Base-by-base conservation (phyloP, 768 basidiomycete species). In the Paxillus ammoniavirescens region DNA sequence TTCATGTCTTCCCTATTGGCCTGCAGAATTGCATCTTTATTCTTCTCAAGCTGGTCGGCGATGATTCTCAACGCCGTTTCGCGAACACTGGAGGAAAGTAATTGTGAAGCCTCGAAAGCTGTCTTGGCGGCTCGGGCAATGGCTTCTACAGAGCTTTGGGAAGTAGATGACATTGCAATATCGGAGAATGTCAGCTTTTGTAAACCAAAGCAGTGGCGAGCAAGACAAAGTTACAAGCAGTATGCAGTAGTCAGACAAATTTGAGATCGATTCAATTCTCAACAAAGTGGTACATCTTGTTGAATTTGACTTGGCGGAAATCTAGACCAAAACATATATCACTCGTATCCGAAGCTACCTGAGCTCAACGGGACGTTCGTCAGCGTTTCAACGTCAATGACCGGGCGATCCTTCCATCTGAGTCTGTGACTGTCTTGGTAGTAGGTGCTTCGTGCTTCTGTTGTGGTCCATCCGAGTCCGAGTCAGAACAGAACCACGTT, bases 51-150 rank as follows among this genome's bases (percentile, higher is more conserved):
- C 46, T 87, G 82, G 36, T 75, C 72, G 30, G 80, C 77, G 56
- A 98, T 91, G 50, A 79, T 77, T 52, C 80, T 71, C 2, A 99
- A 77, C 0, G 94, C 94, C 18, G 72, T 71, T 60, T n/a, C 12
- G 31, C 12, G 12, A 12, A 33, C 31, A 1, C 75, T 62, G 1
- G 87, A 70, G 18, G 83, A 73, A 50, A 96, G 74, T 18, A 96
- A 79, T 66, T 97, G 96, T 5, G 94, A 93, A 17, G 79, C 78
- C 61, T 94, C 87, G 65, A 96, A 99, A 0, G 96, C 91, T 8
- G 72, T 65, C 66, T 93, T 91, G 21, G 94, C 93, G 2, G 81
- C 77, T 64, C 76, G 80, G 13, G 96, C 97, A 53, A 98, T 87
- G 14, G 68, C 72, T 66, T 77, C 73, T n/a, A 77, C 80, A 43